Base-by-base conservation (phyloP, 805 yeast species). In the Kregervanrija delftensis region DNA sequence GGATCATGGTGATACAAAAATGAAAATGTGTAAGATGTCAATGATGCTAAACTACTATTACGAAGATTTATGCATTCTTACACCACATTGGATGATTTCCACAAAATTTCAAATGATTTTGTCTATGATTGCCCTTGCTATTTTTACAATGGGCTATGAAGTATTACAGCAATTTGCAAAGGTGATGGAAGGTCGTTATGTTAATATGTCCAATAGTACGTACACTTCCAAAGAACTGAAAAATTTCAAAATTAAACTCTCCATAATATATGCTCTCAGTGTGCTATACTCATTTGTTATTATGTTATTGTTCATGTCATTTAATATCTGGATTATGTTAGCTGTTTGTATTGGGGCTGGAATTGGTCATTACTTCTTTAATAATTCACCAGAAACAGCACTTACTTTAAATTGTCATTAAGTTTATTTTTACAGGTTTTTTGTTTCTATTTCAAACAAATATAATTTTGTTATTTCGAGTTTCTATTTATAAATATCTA, bases 221-320 rank as follows among this genome's bases (percentile, higher is more conserved):
- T 35, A 46, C 3, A 44, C 60, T 9, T 52, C 46, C 4, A 46
- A 14, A 4, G 48, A 52, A 51, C 52, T 57, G 13, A 45, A 47
- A 12, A 41, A 39, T 2, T 58, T 50, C 45, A 64, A 57, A 40
- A 11, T 59, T 3, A 60, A 56, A 34, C 54, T 57, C 46, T 57
- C 71, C 1, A n/a, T 56, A 2, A 41, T 66, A 11, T 71, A 72
- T 48, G 74, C 72, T 1, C 16, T 66, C 13, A 60, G 65, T 45
- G 72, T 71, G n/a, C 67, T 69, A 13, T 69, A 66, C 51, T 68
- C 73, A 3, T 69, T 72, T 45, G 57, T 68, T 54, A 63, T 72
- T 51, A 72, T 72, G 77, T 59, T 72, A 51, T 66, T 72, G 11
- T 72, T 72, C 46, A 72, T 72, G 77, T 67, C 71, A 9, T 72